phyloP scores from a whole-genome alignment of 2,329 filamentous ascomycete species.

The Neofusicoccum umdonicola region DNA sequence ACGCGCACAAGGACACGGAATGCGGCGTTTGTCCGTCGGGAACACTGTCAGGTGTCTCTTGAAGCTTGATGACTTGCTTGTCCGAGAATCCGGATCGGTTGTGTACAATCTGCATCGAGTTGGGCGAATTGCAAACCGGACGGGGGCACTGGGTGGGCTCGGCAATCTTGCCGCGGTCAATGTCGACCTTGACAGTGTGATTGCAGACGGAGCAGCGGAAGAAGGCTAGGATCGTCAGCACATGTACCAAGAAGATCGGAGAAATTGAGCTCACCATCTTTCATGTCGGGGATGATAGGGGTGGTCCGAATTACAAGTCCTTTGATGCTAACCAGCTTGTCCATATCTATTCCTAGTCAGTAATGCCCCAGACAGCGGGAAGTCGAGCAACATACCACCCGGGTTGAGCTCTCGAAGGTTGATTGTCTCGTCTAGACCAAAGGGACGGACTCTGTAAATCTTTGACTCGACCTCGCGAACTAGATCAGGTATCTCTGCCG shows the following conservation, averaged over 20 bases:
- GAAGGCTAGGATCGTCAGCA: constrained; percentile 57
- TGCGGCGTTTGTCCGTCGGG: constrained; percentile 96
- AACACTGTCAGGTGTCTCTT: constrained; percentile 93
- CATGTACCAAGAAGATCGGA: constrained; percentile 20
- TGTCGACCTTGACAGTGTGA: constrained; percentile 83
- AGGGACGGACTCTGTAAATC: constrained; percentile 83
- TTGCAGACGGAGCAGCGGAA: constrained; percentile 94
- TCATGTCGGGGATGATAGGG: constrained; percentile 98
- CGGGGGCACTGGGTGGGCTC: constrained; percentile 91
- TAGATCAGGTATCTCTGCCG: constrained; percentile 63
- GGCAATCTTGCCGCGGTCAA: constrained; percentile 93
- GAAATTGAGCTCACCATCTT: constrained; percentile 55
- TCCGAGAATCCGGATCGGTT: constrained; percentile 93
- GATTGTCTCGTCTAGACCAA: constrained; percentile 79
- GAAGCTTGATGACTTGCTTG: constrained; percentile 97
- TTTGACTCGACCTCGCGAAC: constrained; percentile 74
- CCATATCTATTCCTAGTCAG: constrained; percentile 65
- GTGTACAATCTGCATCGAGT: constrained; percentile 98
- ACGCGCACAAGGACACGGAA: constrained; percentile 92
- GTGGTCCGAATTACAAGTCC: constrained; percentile 94
- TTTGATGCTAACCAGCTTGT: constrained; percentile 92
- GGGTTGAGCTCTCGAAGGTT: constrained; percentile 95
- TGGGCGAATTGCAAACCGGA: constrained; percentile 74
- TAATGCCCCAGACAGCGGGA: constrained; percentile 25
- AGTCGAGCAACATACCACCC: constrained; percentile 54